Conservation (phyloP, 2,329 filamentous ascomycete species). For the Ilyonectria sp. region DNA sequence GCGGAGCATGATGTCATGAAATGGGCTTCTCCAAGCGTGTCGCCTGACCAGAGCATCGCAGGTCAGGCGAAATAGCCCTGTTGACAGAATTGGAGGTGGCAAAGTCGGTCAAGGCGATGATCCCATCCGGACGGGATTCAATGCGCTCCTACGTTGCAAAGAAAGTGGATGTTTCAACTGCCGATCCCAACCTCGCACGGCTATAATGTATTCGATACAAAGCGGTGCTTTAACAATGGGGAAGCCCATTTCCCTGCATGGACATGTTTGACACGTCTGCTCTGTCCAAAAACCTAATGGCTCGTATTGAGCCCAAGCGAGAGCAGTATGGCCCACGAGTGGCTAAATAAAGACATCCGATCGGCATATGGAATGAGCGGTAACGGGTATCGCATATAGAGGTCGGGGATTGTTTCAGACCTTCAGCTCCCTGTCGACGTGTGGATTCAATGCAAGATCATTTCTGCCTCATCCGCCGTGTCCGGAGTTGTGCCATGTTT, state of each 20-base stretch:
- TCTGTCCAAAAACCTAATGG: background rate
- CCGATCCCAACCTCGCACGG: slow-evolving; percentile 8
- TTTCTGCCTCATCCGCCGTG: background rate
- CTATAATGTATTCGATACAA: background rate
- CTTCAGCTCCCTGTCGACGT: background rate
- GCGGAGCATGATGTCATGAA: background rate
- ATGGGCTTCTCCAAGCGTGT: background rate
- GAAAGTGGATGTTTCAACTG: background rate
- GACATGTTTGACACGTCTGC: background rate
- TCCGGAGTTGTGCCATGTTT: background rate
- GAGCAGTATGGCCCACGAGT: too few relatives aligned
- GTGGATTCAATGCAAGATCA: background rate
- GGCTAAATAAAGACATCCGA: slow-evolving; percentile 7
- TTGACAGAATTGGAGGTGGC: background rate
- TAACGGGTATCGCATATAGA: background rate
- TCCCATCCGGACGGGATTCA: background rate
- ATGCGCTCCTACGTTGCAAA: background rate
- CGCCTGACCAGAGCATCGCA: background rate
- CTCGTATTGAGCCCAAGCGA: background rate
- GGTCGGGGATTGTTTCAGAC: background rate
- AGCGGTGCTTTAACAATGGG: background rate
- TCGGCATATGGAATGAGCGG: slow-evolving; percentile 6
- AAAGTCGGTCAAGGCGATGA: background rate
- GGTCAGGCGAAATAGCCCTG: background rate
- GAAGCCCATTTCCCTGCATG: background rate